Conservation (phyloP, 208 protist genomes). For the Endotrypanum monterogeii region DNA sequence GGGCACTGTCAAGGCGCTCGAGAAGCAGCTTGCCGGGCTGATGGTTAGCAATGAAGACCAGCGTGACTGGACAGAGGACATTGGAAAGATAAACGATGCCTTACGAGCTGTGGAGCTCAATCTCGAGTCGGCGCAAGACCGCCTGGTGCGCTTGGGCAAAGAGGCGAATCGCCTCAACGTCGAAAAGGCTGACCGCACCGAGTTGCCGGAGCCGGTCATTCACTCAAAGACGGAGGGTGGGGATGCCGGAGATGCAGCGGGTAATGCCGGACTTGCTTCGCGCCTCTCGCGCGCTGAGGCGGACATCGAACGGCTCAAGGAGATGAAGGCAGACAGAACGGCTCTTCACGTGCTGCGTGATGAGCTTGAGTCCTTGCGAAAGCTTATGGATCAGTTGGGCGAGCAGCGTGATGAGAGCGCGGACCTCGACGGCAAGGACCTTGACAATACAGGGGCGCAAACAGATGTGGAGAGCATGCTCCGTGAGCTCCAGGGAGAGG, state of each 20-base stretch:
- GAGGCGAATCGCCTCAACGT: conserved; percentile 51
- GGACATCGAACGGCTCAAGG: conserved; percentile 41
- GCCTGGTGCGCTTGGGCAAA: conserved; percentile 22
- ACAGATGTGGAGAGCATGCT: conserved; percentile 55
- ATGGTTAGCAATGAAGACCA: conserved; percentile 33
- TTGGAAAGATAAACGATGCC: conserved; percentile 39
- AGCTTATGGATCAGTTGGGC: conserved; percentile 52
- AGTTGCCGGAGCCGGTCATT: conserved; percentile 18
- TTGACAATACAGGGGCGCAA: conserved; percentile 8
- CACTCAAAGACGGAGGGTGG: conserved; percentile 12
- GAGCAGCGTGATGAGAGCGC: conserved; percentile 17
- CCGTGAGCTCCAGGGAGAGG: conserved; percentile 66
- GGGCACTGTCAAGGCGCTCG: conserved; percentile 49
- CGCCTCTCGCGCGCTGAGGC: conserved; percentile 37
- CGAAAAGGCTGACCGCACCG: conserved; percentile 49
- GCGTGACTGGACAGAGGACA: conserved; percentile 54
- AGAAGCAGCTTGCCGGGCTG: conserved; percentile 70
- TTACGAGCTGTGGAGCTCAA: conserved; percentile 44
- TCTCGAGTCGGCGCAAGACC: conserved; percentile 25
- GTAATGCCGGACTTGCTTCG: conserved; percentile 36
- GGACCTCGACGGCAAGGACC: conserved; percentile 14
- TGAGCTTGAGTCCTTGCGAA: conserved; percentile 58
- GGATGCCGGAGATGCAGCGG: conserved; percentile 14
- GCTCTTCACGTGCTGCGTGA: conserved; percentile 76
- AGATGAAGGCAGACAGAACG: conserved; percentile 69